Evolutionary conservation across 2,329 filamentous ascomycete species (phyloP).

Genomic region (Didymella pinodella): DNA sequence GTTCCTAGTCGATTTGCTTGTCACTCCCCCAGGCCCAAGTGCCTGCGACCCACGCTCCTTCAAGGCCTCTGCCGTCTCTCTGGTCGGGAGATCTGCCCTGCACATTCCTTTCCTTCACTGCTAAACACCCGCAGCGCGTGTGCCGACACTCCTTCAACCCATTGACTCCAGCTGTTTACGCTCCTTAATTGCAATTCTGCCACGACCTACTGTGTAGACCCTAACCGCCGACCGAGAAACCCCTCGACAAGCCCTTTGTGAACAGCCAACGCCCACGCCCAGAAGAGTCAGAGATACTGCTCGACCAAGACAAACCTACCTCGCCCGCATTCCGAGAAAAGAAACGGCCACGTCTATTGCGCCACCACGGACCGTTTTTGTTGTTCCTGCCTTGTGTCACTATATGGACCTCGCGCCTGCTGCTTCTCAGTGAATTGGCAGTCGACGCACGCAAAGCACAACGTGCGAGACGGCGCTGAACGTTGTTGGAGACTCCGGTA

Average conservation of each 20-base stretch:
- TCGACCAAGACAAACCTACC: slow-evolving; percentile 9
- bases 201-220: slow-evolving; percentile 32
- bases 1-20: slow-evolving; percentile 27
- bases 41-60: slow-evolving; percentile 26
- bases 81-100: slow-evolving; percentile 32
- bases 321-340: slow-evolving; percentile 14
- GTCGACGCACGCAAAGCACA: slow-evolving; percentile 12
- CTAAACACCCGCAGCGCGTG: slow-evolving; percentile 35
- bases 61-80: slow-evolving; percentile 27
- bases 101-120: slow-evolving; percentile 26
- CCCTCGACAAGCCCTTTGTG: slow-evolving; percentile 11
- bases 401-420: slow-evolving; percentile 42
- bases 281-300: slow-evolving; percentile 3
- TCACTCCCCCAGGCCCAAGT: slow-evolving; percentile 31
- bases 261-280: slow-evolving; percentile 12
- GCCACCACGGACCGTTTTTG: slow-evolving; percentile 14
- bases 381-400: slow-evolving; percentile 25
- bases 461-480: background rate
- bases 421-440: slow-evolving; percentile 23
- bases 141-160: slow-evolving; percentile 34
- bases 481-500: background rate
- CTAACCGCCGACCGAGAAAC: slow-evolving; percentile 26
- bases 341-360: background rate
- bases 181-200: slow-evolving; percentile 32
- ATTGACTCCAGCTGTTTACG: slow-evolving; percentile 30